phyloP scores from a whole-genome alignment of 1,284 basidiomycete genomes.

The Apiotrichum siamense region DNA sequence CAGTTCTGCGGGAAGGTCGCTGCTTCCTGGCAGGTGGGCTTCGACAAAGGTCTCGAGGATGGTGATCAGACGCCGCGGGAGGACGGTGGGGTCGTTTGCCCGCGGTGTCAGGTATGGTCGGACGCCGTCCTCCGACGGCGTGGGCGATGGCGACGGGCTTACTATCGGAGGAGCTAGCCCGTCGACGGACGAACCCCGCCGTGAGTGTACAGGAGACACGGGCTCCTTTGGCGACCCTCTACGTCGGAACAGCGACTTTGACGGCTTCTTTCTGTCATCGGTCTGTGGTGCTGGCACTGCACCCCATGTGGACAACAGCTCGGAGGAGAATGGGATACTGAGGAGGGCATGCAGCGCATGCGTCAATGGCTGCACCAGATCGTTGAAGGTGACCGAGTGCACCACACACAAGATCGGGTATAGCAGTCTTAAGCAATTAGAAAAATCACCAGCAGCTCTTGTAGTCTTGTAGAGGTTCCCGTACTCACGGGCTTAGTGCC shows the following conservation, averaged over 20 bases:
- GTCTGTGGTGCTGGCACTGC: conserved; percentile 1
- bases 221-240: not conserved
- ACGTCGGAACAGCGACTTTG: not conserved
- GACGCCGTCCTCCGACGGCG: not conserved
- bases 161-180: not conserved
- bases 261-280: not conserved
- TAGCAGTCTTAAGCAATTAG: conserved; percentile 18
- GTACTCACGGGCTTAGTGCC: conserved; percentile 33
- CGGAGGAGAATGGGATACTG: conserved; percentile 29
- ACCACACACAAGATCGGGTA: conserved; percentile 29
- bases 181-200: not conserved
- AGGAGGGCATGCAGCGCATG: conserved; percentile 38
- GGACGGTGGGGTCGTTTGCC: conserved; percentile 16
- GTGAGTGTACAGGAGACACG: not conserved
- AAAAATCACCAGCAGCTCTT: not conserved
- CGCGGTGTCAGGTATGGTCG: not conserved
- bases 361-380: conserved; percentile 34
- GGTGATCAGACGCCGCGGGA: conserved; percentile 23
- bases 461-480: not conserved
- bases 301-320: conserved; percentile 32
- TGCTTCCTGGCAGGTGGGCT: conserved; percentile 23
- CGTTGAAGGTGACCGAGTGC: conserved; percentile 22
- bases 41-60: conserved; percentile 29
- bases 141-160: conserved; percentile 11
- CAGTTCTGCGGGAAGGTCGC: conserved; percentile 25